A percentile compares a stretch with the other conserved stretches of the same genome.
phyloP scores from a whole-genome alignment of 163 green algal genomes.

The Chloromonas sp. region DNA sequence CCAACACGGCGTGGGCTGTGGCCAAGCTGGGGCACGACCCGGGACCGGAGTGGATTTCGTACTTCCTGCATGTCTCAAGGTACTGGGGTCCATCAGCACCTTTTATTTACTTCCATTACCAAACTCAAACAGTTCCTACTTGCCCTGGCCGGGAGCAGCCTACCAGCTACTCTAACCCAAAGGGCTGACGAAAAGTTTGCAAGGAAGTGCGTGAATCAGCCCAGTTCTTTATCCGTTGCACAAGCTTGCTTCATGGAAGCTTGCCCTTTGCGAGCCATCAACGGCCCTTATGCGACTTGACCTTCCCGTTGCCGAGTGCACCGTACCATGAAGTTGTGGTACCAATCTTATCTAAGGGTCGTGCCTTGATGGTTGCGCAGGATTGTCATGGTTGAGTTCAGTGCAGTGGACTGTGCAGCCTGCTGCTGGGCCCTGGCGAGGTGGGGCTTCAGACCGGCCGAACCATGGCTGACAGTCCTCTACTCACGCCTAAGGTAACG shows the following conservation, averaged over 20 bases:
- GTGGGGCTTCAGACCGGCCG: constrained; percentile 2
- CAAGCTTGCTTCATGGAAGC: no score
- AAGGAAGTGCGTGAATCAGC: no score
- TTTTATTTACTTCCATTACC: background rate
- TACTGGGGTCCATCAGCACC: background rate
- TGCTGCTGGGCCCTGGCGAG: background rate
- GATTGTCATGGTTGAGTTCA: background rate
- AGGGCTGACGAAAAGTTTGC: no score
- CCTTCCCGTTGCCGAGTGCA: no score
- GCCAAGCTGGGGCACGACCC: constrained; percentile 11
- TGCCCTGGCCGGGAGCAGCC: no score
- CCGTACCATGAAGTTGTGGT: no score
- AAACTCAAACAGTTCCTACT: background rate
- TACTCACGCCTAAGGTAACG: background rate
- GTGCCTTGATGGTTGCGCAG: no score
- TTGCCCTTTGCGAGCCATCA: no score
- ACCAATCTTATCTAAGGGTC: no score
- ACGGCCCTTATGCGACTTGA: no score
- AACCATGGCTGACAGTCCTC: background rate
- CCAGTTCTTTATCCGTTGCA: no score
- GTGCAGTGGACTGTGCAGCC: background rate
- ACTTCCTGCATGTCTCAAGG: background rate
- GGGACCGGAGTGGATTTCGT: background rate
- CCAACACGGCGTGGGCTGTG: constrained; percentile 3
- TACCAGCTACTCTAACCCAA: no score